Evolutionary conservation across 2,329 filamentous ascomycete species (phyloP).

Genomic region (Fusarium sp.): DNA sequence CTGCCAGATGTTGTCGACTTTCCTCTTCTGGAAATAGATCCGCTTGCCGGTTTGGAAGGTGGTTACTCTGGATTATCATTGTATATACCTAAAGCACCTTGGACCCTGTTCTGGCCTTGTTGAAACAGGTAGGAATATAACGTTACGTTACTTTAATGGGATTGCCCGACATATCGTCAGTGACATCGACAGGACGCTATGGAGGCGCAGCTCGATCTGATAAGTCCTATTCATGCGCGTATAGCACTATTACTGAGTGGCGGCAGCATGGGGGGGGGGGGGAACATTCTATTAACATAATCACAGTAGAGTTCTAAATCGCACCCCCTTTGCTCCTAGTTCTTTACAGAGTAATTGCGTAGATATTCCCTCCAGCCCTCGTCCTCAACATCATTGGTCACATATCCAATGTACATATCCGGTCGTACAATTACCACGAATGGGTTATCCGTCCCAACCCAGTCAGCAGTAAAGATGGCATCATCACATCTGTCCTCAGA

Average conservation of each 20-base stretch:
- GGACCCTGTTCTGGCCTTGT: no score
- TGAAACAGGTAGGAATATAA: no score
- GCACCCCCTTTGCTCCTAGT: no score
- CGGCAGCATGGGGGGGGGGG: not conserved
- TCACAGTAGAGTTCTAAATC: no score
- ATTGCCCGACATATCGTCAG: no score
- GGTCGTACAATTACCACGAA: constrained; percentile 26
- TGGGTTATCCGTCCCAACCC: not conserved
- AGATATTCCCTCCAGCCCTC: constrained; percentile 26
- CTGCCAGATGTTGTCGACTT: not conserved
- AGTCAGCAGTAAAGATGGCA: constrained; percentile 15
- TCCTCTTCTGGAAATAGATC: constrained; percentile 2
- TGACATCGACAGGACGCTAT: no score
- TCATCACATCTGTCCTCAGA: not conserved
- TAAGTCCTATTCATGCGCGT: no score
- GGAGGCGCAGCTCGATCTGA: no score
- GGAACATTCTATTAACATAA: no score
- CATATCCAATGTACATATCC: constrained; percentile 40
- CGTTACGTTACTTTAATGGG: no score
- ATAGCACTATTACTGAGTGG: no score
- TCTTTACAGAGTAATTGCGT: not conserved
- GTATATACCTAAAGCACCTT: no score
- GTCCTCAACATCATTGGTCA: not conserved
- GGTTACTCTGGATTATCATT: not conserved
- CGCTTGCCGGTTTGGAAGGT: not conserved